phyloP scores from a whole-genome alignment of 192 early-diverging fungal species.

The Chytriomyces hyalinus region DNA sequence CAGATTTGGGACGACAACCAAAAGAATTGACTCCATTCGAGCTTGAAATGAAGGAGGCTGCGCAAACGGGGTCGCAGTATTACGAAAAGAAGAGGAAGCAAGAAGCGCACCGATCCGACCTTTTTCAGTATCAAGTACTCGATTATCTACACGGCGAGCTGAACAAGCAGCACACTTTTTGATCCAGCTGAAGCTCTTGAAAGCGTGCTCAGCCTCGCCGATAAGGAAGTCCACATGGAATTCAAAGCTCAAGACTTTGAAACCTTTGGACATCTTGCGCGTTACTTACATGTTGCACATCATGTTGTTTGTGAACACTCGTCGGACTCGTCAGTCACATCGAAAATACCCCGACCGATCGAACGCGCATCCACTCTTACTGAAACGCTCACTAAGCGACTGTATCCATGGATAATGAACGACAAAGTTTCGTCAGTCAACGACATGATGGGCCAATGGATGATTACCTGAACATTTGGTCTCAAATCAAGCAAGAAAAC shows the following conservation, averaged over 20 bases:
- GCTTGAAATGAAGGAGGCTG: conserved; percentile 18
- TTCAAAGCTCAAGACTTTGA: conserved; percentile 27
- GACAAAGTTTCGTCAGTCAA: neutral
- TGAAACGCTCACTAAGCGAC: neutral
- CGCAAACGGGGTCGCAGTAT: neutral
- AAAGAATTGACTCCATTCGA: conserved; percentile 1
- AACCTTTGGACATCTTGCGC: conserved; percentile 15
- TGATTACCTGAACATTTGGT: too few relatives aligned
- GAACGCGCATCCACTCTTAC: neutral
- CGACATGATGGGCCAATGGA: neutral
- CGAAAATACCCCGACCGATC: neutral
- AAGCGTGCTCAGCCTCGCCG: neutral
- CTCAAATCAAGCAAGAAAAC: too few relatives aligned
- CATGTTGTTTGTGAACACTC: neutral
- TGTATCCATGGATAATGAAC: conserved; percentile 28
- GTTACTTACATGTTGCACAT: conserved; percentile 6
- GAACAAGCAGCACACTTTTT: conserved; percentile 1
- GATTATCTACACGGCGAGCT: conserved; percentile 34
- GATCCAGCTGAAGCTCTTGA: neutral
- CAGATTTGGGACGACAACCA: conserved; percentile 30
- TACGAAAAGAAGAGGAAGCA: neutral
- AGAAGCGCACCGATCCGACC: neutral
- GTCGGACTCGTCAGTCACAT: neutral
- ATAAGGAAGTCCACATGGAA: neutral
- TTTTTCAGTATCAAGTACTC: conserved; percentile 12